These are phyloP conservation scores for Apiotrichum sp. DNA, from an alignment of 1,284 basidiomycete genomes.

Conservation along the genomic window DNA sequence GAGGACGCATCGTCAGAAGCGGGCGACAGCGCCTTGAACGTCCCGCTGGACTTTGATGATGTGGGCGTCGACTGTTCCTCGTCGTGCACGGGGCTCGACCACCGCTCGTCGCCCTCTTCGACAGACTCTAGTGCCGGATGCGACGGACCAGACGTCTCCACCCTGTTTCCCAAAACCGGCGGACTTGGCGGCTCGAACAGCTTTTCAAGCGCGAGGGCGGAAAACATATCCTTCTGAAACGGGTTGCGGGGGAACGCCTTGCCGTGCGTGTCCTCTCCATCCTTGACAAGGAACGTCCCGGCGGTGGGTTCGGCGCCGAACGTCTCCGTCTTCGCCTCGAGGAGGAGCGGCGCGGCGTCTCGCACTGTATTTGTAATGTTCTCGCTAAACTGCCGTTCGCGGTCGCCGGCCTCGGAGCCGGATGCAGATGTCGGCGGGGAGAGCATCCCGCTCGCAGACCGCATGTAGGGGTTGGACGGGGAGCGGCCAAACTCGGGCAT, in stretches of 20 bases:
- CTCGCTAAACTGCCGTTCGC: not conserved
- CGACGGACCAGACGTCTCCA: not conserved
- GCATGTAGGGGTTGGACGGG: constrained; percentile 12
- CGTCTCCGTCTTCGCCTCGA: not conserved
- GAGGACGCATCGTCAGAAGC: not conserved
- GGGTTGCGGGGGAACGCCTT: constrained; percentile 36
- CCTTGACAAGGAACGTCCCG: constrained; percentile 74
- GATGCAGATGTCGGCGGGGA: constrained; percentile 13
- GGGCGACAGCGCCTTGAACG: not conserved
- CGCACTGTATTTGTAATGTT: not conserved
- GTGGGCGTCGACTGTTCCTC: not conserved
- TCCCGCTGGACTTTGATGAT: not conserved
- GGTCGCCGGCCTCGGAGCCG: constrained; percentile 2
- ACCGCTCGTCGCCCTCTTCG: not conserved
- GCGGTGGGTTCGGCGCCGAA: constrained; percentile 7
- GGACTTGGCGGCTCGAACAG: constrained; percentile 89
- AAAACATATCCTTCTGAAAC: constrained; percentile 68
- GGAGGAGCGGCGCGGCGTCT: constrained; percentile 6
- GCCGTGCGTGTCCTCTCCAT: constrained; percentile 59
- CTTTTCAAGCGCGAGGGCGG: constrained; percentile 69
- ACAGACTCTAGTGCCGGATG: not conserved
- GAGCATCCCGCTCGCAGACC: constrained; percentile 14
- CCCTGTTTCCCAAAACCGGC: constrained; percentile 41
- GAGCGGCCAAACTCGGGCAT: constrained; percentile 8
- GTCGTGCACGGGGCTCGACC: not conserved